Evolutionary conservation across 768 basidiomycete genomes (phyloP).

Genomic region (Boletellus ananiceps): DNA sequence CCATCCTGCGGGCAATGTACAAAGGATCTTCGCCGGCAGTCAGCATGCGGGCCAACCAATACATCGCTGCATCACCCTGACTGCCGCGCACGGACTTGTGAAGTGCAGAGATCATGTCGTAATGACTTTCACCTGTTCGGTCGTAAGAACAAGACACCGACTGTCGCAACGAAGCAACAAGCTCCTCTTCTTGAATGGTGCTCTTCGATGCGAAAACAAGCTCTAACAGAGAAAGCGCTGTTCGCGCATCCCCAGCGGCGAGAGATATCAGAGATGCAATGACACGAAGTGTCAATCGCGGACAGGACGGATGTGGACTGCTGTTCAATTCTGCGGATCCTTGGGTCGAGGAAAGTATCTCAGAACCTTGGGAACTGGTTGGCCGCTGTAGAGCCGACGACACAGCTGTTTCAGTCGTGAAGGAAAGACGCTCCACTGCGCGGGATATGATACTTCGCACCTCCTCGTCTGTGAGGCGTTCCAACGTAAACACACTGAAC

Average conservation of each 20-base stretch:
- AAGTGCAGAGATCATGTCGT: constrained; percentile 80
- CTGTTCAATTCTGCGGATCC: constrained; percentile 19
- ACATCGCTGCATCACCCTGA: constrained; percentile 74
- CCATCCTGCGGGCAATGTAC: constrained; percentile 67
- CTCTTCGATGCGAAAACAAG: constrained; percentile 49
- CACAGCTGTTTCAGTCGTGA: constrained; percentile 3
- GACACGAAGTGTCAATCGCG: constrained; percentile 45
- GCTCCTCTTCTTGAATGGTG: constrained; percentile 38
- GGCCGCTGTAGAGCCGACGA: constrained; percentile 5
- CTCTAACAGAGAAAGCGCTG: constrained; percentile 74
- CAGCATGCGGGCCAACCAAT: constrained; percentile 86
- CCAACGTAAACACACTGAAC: constrained; percentile 66
- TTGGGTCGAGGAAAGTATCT: constrained; percentile 9
- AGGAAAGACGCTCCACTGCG: constrained; percentile 40
- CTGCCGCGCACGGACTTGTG: constrained; percentile 82
- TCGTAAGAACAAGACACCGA: constrained; percentile 69
- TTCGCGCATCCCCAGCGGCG: constrained; percentile 68
- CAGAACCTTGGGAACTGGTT: constrained; percentile 17
- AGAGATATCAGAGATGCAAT: constrained; percentile 48
- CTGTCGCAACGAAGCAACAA: constrained; percentile 55
- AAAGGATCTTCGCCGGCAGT: constrained; percentile 77
- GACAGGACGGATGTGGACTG: constrained; percentile 22
- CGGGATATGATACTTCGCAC: constrained; percentile 53
- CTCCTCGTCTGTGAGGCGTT: constrained; percentile 61
- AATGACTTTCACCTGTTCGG: constrained; percentile 68